Evolutionary conservation across 2,329 filamentous ascomycete genomes (phyloP).

Genomic region (Calonectria leucothoes): DNA sequence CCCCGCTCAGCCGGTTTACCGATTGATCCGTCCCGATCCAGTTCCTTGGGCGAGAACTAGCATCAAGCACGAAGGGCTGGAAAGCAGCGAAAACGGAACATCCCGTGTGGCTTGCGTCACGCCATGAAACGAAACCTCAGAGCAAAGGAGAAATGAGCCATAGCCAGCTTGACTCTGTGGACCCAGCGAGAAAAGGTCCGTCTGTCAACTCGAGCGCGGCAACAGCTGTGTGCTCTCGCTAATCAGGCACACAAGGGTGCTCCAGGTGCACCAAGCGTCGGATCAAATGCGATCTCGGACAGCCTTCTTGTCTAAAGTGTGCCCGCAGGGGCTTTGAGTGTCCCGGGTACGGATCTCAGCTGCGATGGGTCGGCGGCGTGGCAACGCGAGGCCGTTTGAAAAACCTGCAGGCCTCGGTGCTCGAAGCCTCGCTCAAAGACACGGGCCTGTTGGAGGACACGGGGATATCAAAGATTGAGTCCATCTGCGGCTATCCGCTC

Average conservation of each 20-base stretch:
- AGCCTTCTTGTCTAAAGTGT: background rate
- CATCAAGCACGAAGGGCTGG: background rate
- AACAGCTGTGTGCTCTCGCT: background rate
- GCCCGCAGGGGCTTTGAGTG: background rate
- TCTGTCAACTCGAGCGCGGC: background rate
- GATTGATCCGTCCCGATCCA: background rate
- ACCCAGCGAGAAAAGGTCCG: background rate
- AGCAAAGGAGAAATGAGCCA: background rate
- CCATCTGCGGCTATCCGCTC: background rate
- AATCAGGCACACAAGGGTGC: background rate
- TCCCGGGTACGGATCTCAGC: background rate
- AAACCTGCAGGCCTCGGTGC: background rate
- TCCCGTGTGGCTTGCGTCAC: background rate
- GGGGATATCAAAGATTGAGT: background rate
- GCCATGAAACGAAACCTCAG: background rate
- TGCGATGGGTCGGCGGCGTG: background rate
- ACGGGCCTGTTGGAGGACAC: background rate
- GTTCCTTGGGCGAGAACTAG: background rate
- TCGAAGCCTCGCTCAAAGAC: background rate
- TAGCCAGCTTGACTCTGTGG: background rate
- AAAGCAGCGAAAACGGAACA: no score
- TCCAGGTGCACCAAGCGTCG: background rate
- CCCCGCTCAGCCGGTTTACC: background rate
- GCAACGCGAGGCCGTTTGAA: background rate
- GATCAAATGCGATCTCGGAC: background rate